Evolutionary conservation across 2,329 filamentous ascomycete genomes (phyloP).

Genomic region (Emmonsiellopsis sp.): DNA sequence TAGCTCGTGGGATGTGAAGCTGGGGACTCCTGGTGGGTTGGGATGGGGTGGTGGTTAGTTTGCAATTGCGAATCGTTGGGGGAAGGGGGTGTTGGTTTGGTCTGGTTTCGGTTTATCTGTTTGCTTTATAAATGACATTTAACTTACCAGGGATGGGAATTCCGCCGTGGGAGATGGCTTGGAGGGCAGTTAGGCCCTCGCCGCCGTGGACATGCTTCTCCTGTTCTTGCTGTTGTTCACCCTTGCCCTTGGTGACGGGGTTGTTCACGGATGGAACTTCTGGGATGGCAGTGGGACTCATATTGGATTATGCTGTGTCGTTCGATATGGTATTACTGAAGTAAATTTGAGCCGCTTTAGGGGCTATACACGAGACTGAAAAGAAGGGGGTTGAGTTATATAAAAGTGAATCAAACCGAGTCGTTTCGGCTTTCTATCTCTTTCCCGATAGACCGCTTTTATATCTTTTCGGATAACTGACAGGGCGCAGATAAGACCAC

Average conservation of each 20-base stretch:
- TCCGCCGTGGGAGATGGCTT: constrained; percentile 18
- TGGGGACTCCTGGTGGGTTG: constrained; percentile 13
- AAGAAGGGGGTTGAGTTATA: too few relatives aligned
- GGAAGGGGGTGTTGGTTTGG: too few relatives aligned
- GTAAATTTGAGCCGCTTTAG: too few relatives aligned
- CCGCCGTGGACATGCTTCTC: constrained; percentile 17
- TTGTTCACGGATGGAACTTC: constrained; percentile 2
- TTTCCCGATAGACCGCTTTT: too few relatives aligned
- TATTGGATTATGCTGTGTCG: not conserved
- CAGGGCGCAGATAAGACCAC: not conserved
- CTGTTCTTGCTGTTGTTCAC: constrained; percentile 5
- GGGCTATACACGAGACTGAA: too few relatives aligned
- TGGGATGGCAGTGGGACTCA: constrained; percentile 7
- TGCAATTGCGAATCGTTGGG: not conserved
- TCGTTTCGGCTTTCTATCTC: too few relatives aligned
- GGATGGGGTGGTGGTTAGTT: not conserved
- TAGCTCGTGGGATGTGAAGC: constrained; percentile 23
- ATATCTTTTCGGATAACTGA: too few relatives aligned
- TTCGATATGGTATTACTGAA: too few relatives aligned
- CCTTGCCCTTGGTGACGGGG: constrained; percentile 3
- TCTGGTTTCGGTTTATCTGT: too few relatives aligned
- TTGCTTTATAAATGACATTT: not conserved
- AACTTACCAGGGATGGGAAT: constrained; percentile 7
- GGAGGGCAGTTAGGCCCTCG: constrained; percentile 16
- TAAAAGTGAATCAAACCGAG: too few relatives aligned